phyloP scores from a whole-genome alignment of 148 eudicot species.

The Mesembryanthemum crystallinum region DNA sequence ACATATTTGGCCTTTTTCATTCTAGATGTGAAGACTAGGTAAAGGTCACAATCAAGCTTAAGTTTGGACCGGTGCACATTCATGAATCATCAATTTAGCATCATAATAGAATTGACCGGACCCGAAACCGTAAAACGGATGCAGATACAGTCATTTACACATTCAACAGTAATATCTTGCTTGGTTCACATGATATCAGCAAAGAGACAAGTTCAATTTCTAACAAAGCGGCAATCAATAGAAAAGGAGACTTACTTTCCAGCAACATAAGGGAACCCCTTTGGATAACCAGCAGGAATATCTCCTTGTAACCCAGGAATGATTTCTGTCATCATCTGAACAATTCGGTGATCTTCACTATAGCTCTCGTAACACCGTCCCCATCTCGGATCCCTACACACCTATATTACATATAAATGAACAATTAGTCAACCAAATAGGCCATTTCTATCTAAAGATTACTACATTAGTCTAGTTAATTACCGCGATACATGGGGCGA shows the following conservation, averaged over 20 bases:
- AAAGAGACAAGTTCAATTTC: no score
- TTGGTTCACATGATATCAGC: no score
- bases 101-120: neutral
- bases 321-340: conserved; percentile 75
- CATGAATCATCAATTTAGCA: neutral
- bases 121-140: no score
- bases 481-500: conserved; percentile 87
- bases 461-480: conserved; percentile 3
- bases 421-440: neutral
- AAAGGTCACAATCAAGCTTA: neutral
- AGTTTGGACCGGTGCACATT: neutral
- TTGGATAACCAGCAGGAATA: conserved; percentile 44
- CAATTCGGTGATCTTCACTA: conserved; percentile 72
- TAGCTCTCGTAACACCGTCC: conserved; percentile 89
- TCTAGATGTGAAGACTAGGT: no score
- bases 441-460: neutral
- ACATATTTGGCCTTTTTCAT: no score
- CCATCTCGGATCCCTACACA: conserved; percentile 87
- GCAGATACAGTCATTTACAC: no score
- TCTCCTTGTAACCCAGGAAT: conserved; percentile 91
- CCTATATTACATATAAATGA: conserved; percentile 28
- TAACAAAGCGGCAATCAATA: neutral
- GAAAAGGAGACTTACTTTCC: conserved; percentile 51
- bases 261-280: conserved; percentile 59
- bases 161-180: no score